Base-by-base conservation (phyloP, 2,329 filamentous ascomycete species). In the Ophiosphaerella herpotricha region DNA sequence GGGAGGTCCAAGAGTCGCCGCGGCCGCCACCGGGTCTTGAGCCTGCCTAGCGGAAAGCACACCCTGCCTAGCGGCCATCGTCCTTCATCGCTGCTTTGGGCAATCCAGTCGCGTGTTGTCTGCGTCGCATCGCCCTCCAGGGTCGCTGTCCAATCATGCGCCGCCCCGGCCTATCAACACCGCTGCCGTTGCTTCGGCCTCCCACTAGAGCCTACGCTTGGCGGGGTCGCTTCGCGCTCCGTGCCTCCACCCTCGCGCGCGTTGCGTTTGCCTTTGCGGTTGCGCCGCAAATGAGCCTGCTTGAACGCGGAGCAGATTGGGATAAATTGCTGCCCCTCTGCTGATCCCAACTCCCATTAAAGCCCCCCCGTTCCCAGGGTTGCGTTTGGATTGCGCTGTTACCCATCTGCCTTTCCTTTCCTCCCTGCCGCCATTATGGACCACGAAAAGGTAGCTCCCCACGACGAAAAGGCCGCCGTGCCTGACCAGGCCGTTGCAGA, bases 281-380 rank as follows among this genome's bases (percentile, higher is more conserved):
- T 14, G 34, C 13, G 34, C 16, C n/a, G 34, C 9, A 36, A 18
- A 14, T 29, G 26, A 8, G 26, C 26, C 23, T 8, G 26, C 13
- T 16, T 11, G 21, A 21, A 43, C 33, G 13, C 16, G 32, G 18
- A 35, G 26, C 26, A 11, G 26, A 43, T 43, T 29, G 39, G 54
- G 55, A 59, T 61, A 64, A 56, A 63, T 56, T 59, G 48, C 47
- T 46, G 14, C 47, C 60, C 54, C 52, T 62, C 59, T 47, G 61
- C 61, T 66, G 63, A 66, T 67, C 65, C 52, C 45, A 33, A 45
- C 39, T 43, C 47, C 39, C 62, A 58, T 66, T 66, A 65, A 70
- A 64, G 58, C 48, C 53, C 46, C 42, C 50, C 51, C 32, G 43
- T 13, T 55, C 46, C 37, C 52, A 35, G 41, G 41, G 41, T 43